Percentiles rank a stretch among this genome's conserved stretches.
These are phyloP conservation scores for Coccinonectria pachysandricola DNA, from an alignment of 2,329 filamentous ascomycete genomes.

Conservation along the genomic window DNA sequence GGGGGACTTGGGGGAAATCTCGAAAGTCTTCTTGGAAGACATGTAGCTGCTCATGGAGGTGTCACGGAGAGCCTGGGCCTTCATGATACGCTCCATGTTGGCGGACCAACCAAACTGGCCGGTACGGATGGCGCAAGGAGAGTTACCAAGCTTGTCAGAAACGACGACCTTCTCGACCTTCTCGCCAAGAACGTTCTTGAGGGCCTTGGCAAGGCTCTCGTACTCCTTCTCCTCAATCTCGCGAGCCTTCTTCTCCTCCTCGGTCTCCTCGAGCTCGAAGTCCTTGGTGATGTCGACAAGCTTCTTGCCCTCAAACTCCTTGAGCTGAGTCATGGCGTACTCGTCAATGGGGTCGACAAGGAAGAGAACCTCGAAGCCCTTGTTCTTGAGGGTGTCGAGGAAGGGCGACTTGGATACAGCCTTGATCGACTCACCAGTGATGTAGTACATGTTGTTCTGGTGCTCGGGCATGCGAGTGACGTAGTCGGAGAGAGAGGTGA, in stretches of 20 bases:
- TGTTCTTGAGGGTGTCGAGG: constrained; percentile 96
- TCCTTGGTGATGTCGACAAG: constrained; percentile 99
- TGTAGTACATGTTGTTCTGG: constrained; percentile 99
- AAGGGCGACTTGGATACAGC: constrained; percentile 97
- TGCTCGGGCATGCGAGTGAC: constrained; percentile 99
- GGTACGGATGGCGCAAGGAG: constrained; percentile 97
- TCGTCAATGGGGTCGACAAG: constrained; percentile 98
- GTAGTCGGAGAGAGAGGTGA: constrained; percentile 92
- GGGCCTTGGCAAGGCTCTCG: constrained; percentile 85
- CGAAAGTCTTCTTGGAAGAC: constrained; percentile 99
- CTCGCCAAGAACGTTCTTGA: constrained; percentile 98
- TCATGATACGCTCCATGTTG: constrained; percentile 99
- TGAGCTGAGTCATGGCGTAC: constrained; percentile 99
- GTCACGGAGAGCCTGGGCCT: constrained; percentile 98
- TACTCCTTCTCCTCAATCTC: constrained; percentile 98
- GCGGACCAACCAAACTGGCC: constrained; percentile 99
- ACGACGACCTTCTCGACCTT: constrained; percentile 99
- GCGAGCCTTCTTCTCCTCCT: constrained; percentile 95
- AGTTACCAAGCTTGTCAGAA: constrained; percentile 88
- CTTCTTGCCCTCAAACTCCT: constrained; percentile 99
- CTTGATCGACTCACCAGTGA: constrained; percentile 99
- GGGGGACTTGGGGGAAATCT: constrained; percentile 97
- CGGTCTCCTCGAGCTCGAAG: constrained; percentile 99
- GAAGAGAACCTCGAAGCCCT: constrained; percentile 99
- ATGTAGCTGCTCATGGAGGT: constrained; percentile 99